phyloP scores from a whole-genome alignment of 768 basidiomycete genomes.

The Lepiota brunneoincarnata region DNA sequence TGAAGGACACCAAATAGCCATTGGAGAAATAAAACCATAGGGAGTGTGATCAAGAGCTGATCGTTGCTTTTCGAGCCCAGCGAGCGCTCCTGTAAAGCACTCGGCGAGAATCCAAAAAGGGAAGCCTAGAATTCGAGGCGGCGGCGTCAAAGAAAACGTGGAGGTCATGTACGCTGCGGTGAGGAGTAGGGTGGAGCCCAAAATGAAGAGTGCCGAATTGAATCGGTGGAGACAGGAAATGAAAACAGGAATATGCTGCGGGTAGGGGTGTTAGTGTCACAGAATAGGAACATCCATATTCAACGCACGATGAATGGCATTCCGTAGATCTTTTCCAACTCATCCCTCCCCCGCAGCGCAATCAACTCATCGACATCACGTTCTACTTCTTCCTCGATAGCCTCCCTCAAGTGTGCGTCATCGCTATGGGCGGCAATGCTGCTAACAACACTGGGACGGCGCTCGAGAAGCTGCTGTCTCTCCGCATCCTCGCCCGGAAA shows the following conservation, averaged over 20 bases:
- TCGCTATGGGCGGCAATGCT: neutral
- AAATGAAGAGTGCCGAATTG: constrained; percentile 66
- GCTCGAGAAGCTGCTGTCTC: constrained; percentile 32
- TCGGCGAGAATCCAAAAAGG: neutral
- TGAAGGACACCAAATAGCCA: constrained; percentile 60
- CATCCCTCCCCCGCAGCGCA: constrained; percentile 62
- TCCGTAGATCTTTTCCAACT: constrained; percentile 78
- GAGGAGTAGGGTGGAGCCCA: constrained; percentile 64
- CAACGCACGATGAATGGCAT: constrained; percentile 73
- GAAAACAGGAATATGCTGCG: constrained; percentile 74
- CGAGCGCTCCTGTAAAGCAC: neutral
- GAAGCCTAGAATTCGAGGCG: constrained; percentile 6
- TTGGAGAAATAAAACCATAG: constrained; percentile 46
- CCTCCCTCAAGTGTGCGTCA: constrained; percentile 11
- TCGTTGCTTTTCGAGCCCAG: constrained; percentile 23
- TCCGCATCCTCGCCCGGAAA: constrained; percentile 19
- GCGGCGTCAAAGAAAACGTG: constrained; percentile 28
- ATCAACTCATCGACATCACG: constrained; percentile 66
- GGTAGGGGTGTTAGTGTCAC: constrained; percentile 9
- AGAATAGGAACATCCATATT: neutral
- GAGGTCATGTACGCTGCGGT: constrained; percentile 62
- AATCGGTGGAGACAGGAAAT: constrained; percentile 75
- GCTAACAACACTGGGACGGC: neutral
- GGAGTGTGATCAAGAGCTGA: constrained; percentile 37
- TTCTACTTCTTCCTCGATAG: constrained; percentile 45